phyloP scores from a whole-genome alignment of 176 grass and related monocot species.

The Rhynchospora tenuis region DNA sequence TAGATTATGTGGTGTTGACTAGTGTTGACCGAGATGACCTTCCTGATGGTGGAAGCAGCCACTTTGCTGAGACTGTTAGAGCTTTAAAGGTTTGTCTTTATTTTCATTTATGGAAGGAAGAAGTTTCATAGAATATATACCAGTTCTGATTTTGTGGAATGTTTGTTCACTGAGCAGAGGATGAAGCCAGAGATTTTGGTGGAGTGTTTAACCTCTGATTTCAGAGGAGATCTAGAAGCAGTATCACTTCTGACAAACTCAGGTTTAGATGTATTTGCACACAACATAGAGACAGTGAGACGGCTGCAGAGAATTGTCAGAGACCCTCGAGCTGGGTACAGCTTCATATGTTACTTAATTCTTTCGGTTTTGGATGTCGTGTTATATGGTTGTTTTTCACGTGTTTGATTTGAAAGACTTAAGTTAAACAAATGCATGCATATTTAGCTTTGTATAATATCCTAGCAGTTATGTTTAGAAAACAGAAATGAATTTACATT shows the following conservation, averaged over 20 bases:
- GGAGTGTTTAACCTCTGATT: conserved; percentile 85
- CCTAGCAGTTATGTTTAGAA: not conserved
- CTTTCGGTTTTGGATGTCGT: not conserved
- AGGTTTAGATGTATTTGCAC: conserved; percentile 78
- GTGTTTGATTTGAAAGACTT: not conserved
- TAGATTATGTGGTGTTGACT: conserved; percentile 82
- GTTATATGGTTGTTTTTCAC: too few relatives aligned
- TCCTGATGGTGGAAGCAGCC: conserved; percentile 74
- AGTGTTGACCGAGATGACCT: conserved; percentile 93
- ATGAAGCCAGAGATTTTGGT: conserved; percentile 79
- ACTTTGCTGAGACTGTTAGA: conserved; percentile 79
- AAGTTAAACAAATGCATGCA: not conserved
- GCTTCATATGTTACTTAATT: not conserved
- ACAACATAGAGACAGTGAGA: conserved; percentile 91
- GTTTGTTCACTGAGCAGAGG: conserved; percentile 41
- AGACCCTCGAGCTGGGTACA: conserved; percentile 83
- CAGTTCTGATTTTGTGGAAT: not conserved
- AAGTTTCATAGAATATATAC: not conserved
- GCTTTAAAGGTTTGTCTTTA: conserved; percentile 57
- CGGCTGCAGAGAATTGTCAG: conserved; percentile 78
- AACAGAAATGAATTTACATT: not conserved
- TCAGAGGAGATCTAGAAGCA: conserved; percentile 68
- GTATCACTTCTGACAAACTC: conserved; percentile 61
- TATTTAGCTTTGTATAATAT: not conserved
- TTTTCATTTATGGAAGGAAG: not conserved